These are phyloP conservation scores for Fusarium goolgardi DNA, from an alignment of 2,329 filamentous ascomycete genomes.

Conservation along the genomic window DNA sequence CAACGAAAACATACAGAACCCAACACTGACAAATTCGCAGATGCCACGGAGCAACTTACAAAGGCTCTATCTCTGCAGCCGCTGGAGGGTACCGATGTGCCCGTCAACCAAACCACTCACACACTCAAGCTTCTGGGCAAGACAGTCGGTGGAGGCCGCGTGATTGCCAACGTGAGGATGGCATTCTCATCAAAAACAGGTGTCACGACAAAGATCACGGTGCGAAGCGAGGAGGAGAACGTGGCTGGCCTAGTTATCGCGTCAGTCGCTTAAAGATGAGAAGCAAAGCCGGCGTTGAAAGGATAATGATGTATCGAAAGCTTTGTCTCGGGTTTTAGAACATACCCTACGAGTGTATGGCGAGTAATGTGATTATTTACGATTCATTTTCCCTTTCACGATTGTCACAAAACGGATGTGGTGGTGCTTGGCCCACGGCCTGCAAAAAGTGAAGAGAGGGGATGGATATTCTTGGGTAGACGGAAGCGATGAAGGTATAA, in stretches of 20 bases:
- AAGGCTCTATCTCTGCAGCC: slow-evolving; percentile 91
- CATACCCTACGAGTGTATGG: slow-evolving; percentile 33
- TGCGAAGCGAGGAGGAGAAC: slow-evolving; percentile 91
- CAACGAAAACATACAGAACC: no score
- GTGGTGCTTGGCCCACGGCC: background rate
- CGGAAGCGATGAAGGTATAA: slow-evolving; percentile 37
- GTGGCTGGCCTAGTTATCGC: slow-evolving; percentile 86
- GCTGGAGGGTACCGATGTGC: slow-evolving; percentile 92
- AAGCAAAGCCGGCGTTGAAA: slow-evolving; percentile 51
- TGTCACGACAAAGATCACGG: slow-evolving; percentile 94
- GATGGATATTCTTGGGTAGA: slow-evolving; percentile 22
- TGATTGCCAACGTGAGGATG: slow-evolving; percentile 90
- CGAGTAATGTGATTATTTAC: slow-evolving; percentile 43
- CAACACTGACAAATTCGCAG: slow-evolving; percentile 58
- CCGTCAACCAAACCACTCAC: slow-evolving; percentile 88
- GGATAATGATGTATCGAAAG: slow-evolving; percentile 52
- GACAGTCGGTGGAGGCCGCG: slow-evolving; percentile 89
- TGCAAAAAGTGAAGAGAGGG: slow-evolving; percentile 16
- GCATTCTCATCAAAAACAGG: slow-evolving; percentile 92
- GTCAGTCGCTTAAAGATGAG: slow-evolving; percentile 76
- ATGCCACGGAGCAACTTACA: slow-evolving; percentile 91
- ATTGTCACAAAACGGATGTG: slow-evolving; percentile 10
- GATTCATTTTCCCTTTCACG: slow-evolving; percentile 33
- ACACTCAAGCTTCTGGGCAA: slow-evolving; percentile 96
- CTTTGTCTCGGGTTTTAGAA: slow-evolving; percentile 48